These are phyloP conservation scores for Leccinum pellstonianum DNA, from an alignment of 768 basidiomycete genomes.

Conservation along the genomic window DNA sequence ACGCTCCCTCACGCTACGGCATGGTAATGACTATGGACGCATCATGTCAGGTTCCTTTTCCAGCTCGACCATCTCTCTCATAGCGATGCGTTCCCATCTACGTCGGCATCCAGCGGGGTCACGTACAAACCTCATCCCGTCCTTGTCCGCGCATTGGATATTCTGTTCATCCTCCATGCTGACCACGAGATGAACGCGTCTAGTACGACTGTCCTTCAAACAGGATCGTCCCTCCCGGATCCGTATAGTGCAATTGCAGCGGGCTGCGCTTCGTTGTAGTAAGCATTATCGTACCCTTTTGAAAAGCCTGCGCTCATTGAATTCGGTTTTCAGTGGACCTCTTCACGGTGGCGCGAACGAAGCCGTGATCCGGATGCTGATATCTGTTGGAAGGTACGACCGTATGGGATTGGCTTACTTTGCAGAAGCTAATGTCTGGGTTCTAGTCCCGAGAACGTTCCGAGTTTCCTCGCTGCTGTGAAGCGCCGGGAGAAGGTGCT, in stretches of 20 bases:
- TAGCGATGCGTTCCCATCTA: conserved; percentile 27
- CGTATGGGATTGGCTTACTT: background rate
- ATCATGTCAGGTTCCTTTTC: conserved; percentile 67
- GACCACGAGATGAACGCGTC: conserved; percentile 92
- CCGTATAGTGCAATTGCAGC: conserved; percentile 89
- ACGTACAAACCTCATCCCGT: conserved; percentile 77
- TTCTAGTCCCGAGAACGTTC: conserved; percentile 75
- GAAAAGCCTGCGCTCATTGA: background rate
- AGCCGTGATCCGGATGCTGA: conserved; percentile 91
- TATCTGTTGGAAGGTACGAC: conserved; percentile 77
- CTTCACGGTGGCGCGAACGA: conserved; percentile 80
- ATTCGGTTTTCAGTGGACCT: conserved; percentile 23
- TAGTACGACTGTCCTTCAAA: conserved; percentile 83
- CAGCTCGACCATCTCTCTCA: conserved; percentile 77
- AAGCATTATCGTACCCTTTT: conserved; percentile 26
- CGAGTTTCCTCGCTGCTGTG: conserved; percentile 81
- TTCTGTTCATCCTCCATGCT: conserved; percentile 83
- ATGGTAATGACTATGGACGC: background rate
- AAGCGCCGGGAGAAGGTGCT: conserved; percentile 87
- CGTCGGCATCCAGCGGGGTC: conserved; percentile 48
- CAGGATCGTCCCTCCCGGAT: conserved; percentile 85
- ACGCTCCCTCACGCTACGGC: background rate
- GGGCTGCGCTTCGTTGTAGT: conserved; percentile 88
- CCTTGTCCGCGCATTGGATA: conserved; percentile 83
- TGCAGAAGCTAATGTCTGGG: background rate